A percentile compares a stretch with the other conserved stretches of the same genome.
These are phyloP conservation scores for Saccharomycopsis sp. DNA, from an alignment of 805 yeast genomes.

Conservation along the genomic window DNA sequence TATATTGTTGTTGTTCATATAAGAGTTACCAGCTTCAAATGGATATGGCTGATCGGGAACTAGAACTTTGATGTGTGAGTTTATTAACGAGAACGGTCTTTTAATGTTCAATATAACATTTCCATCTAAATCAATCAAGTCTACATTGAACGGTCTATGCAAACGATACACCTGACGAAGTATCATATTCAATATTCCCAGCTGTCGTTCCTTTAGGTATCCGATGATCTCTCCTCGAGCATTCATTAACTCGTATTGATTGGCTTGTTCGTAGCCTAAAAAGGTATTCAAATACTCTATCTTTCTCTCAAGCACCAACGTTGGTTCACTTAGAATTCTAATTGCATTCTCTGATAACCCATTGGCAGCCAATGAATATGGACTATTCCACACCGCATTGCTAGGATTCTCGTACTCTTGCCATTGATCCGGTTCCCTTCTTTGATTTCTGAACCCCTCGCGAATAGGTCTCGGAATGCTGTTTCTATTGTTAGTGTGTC, in stretches of 20 bases:
- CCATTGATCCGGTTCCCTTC: background rate
- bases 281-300: constrained; percentile 83
- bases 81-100: constrained; percentile 82
- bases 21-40: constrained; percentile 33
- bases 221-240: constrained; percentile 71
- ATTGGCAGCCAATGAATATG: background rate
- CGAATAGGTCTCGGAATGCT: background rate
- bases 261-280: constrained; percentile 89
- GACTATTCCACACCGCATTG: background rate
- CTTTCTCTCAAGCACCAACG: constrained; percentile 80
- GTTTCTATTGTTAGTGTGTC: background rate
- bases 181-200: constrained; percentile 54
- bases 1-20: constrained; percentile 10
- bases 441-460: background rate
- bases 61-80: constrained; percentile 74
- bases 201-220: constrained; percentile 73
- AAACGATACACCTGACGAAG: constrained; percentile 76
- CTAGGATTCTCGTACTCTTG: background rate
- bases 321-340: constrained; percentile 66
- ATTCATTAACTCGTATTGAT: constrained; percentile 67
- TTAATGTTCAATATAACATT: constrained; percentile 57
- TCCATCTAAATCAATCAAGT: constrained; percentile 59
- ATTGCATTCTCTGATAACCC: background rate
- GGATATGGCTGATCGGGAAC: constrained; percentile 45
- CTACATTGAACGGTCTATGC: constrained; percentile 81